These are phyloP conservation scores for Evansstolkia leycettana DNA, from an alignment of 495 filamentous ascomycete species.

Conservation along the genomic window DNA sequence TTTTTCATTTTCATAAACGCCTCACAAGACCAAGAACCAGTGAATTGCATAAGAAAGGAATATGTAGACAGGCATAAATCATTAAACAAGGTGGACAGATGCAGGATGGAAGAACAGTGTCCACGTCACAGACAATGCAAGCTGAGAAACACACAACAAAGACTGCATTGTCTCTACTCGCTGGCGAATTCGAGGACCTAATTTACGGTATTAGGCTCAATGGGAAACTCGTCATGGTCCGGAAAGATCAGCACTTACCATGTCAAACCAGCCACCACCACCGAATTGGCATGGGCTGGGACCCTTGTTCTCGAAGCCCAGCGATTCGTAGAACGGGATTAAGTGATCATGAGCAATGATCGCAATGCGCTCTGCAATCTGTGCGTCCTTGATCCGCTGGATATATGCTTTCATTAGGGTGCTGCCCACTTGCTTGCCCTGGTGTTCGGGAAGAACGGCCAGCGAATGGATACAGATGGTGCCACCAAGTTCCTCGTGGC, in stretches of 20 bases:
- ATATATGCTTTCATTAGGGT: slow-evolving; percentile 66
- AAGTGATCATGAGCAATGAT: slow-evolving; percentile 67
- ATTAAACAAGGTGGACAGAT: too few relatives aligned
- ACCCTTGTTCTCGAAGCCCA: slow-evolving; percentile 62
- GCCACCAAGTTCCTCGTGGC: slow-evolving; percentile 58
- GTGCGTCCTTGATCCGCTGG: slow-evolving; percentile 53
- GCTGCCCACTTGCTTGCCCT: slow-evolving; percentile 61
- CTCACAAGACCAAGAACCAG: slow-evolving; percentile 11
- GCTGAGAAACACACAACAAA: slow-evolving; percentile 4
- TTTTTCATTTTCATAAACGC: slow-evolving; percentile 11
- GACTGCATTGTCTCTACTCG: slow-evolving; percentile 1
- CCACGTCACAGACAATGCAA: slow-evolving; percentile 6
- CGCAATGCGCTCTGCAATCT: slow-evolving; percentile 57
- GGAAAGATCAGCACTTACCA: slow-evolving; percentile 18
- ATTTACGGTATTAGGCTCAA: not conserved
- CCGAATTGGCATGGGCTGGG: slow-evolving; percentile 54
- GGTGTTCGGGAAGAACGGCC: slow-evolving; percentile 63
- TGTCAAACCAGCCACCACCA: slow-evolving; percentile 69
- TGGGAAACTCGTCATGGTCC: too few relatives aligned
- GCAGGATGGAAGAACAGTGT: not conserved
- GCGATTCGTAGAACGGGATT: slow-evolving; percentile 60
- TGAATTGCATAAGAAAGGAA: slow-evolving; percentile 8
- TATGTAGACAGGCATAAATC: slow-evolving; percentile 7
- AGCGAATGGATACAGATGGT: slow-evolving; percentile 77
- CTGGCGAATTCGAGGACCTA: slow-evolving; percentile 4